A percentile compares a stretch with the other conserved stretches of the same genome.
Conservation (phyloP, 2,329 filamentous ascomycete species). For the Escovopsis sp. region DNA sequence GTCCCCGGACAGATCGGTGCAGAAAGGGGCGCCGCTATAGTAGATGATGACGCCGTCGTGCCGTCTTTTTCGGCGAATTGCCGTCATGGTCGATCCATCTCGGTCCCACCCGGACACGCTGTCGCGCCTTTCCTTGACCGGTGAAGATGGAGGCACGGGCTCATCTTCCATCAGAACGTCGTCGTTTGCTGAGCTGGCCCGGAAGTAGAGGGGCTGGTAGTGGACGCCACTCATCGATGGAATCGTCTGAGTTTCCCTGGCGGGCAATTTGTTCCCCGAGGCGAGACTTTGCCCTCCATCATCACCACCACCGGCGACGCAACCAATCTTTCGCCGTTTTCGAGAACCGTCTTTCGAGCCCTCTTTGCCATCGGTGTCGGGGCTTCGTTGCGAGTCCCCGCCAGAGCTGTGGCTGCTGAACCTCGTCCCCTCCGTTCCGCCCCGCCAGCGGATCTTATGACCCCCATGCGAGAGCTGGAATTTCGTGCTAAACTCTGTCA, state of each 20-base stretch:
- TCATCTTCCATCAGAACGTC: conserved; percentile 35
- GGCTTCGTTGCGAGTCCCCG: conserved; percentile 31
- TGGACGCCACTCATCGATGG: conserved; percentile 37
- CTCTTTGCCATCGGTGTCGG: conserved; percentile 35
- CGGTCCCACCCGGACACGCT: conserved; percentile 31
- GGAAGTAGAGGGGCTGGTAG: conserved; percentile 49
- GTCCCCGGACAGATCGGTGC: conserved; percentile 63
- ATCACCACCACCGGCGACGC: conserved; percentile 7
- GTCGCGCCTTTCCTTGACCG: conserved; percentile 32
- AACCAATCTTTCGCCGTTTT: conserved; percentile 30
- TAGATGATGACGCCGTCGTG: conserved; percentile 69
- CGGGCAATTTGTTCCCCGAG: conserved; percentile 24
- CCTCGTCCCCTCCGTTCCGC: conserved; percentile 48
- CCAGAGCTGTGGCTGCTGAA: conserved; percentile 49
- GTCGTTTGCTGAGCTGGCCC: conserved; percentile 31
- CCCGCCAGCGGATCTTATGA: conserved; percentile 66
- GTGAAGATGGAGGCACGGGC: conserved; percentile 33
- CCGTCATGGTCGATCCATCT: conserved; percentile 31
- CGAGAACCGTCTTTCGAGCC: conserved; percentile 25
- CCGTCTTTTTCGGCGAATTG: conserved; percentile 34
- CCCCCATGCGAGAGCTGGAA: conserved; percentile 68
- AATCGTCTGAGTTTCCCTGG: conserved; percentile 23
- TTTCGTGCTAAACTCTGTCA: conserved; percentile 55
- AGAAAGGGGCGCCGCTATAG: conserved; percentile 67
- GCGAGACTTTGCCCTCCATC: conserved; percentile 20